These are phyloP conservation scores for Zhuliangozyma parablackwelliae DNA, from an alignment of 1,139 yeast species.

Conservation along the genomic window DNA sequence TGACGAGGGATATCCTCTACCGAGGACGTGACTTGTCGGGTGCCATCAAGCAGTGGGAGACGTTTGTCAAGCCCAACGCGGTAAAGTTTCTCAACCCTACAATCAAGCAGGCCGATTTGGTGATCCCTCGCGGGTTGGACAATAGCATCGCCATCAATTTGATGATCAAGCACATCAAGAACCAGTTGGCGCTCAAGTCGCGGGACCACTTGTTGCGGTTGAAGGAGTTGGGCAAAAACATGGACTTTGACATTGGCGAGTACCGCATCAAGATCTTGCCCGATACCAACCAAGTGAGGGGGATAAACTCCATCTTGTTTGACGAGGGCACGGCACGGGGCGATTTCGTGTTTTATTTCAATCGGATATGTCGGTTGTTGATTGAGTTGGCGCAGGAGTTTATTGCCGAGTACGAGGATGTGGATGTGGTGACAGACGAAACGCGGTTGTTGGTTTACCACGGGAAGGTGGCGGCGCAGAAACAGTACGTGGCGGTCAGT, in stretches of 20 bases:
- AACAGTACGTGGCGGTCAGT: conserved; percentile 64
- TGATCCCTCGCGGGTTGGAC: conserved; percentile 86
- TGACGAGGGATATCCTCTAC: conserved; percentile 78
- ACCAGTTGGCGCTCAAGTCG: conserved; percentile 65
- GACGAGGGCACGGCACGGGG: conserved; percentile 54
- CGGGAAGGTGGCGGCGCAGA: conserved; percentile 37
- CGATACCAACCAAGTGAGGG: conserved; percentile 62
- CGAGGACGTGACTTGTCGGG: conserved; percentile 84
- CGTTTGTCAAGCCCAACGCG: conserved; percentile 89
- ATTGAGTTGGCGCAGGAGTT: conserved; percentile 64
- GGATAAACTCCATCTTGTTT: conserved; percentile 68
- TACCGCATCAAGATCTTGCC: conserved; percentile 40
- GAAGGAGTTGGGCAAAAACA: conserved; percentile 46
- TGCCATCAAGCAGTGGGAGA: conserved; percentile 83
- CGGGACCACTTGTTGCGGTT: conserved; percentile 59
- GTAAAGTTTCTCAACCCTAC: conserved; percentile 74
- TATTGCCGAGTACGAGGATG: conserved; percentile 20
- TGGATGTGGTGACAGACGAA: conserved; percentile 42
- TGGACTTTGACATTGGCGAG: conserved; percentile 25
- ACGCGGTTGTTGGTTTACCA: conserved; percentile 11
- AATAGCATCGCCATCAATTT: conserved; percentile 74
- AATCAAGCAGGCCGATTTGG: conserved; percentile 74
- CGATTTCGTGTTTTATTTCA: conserved; percentile 82
- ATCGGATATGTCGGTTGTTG: conserved; percentile 68
- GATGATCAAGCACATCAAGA: conserved; percentile 74